Conservation (phyloP, 2,329 filamentous ascomycete species). For the Metarhizium rileyi region DNA sequence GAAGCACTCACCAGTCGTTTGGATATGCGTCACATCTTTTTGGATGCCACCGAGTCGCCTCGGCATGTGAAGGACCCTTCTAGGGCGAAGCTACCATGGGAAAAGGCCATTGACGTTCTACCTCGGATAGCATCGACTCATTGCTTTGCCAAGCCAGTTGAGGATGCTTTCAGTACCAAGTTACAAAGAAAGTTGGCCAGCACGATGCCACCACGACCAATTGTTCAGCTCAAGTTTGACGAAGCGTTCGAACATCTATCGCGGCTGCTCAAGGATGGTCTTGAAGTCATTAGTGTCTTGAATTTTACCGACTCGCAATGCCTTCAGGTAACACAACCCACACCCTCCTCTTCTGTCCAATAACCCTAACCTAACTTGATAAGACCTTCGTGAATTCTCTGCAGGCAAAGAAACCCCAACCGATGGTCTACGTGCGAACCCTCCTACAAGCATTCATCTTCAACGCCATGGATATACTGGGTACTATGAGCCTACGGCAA, state of each 20-base stretch:
- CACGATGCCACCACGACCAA: slow-evolving; percentile 84
- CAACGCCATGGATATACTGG: slow-evolving; percentile 59
- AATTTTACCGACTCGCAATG: slow-evolving; percentile 59
- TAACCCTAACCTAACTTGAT: neutral
- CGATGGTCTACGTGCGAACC: slow-evolving; percentile 73
- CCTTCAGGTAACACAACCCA: slow-evolving; percentile 46
- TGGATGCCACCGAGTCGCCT: slow-evolving; percentile 43
- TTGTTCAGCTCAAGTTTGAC: slow-evolving; percentile 66
- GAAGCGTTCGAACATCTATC: slow-evolving; percentile 62
- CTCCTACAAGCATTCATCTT: slow-evolving; percentile 69
- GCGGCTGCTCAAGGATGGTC: slow-evolving; percentile 61
- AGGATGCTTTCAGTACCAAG: slow-evolving; percentile 79
- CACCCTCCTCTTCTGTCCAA: slow-evolving; percentile 4
- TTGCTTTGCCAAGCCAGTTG: slow-evolving; percentile 52
- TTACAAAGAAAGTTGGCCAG: slow-evolving; percentile 87
- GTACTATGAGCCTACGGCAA: slow-evolving; percentile 58
- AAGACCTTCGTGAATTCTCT: slow-evolving; percentile 67
- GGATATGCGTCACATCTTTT: slow-evolving; percentile 53
- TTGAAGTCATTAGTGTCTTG: slow-evolving; percentile 58
- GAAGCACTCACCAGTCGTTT: slow-evolving; percentile 56
- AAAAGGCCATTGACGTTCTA: slow-evolving; percentile 39
- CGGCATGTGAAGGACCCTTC: slow-evolving; percentile 34
- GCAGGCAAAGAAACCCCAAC: slow-evolving; percentile 70
- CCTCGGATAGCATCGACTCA: slow-evolving; percentile 49
- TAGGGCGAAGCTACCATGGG: slow-evolving; percentile 41